Percentiles rank a stretch among this genome's conserved stretches.
Evolutionary conservation across 2,329 filamentous ascomycete species (phyloP).

Genomic region (Talaromyces sp.): DNA sequence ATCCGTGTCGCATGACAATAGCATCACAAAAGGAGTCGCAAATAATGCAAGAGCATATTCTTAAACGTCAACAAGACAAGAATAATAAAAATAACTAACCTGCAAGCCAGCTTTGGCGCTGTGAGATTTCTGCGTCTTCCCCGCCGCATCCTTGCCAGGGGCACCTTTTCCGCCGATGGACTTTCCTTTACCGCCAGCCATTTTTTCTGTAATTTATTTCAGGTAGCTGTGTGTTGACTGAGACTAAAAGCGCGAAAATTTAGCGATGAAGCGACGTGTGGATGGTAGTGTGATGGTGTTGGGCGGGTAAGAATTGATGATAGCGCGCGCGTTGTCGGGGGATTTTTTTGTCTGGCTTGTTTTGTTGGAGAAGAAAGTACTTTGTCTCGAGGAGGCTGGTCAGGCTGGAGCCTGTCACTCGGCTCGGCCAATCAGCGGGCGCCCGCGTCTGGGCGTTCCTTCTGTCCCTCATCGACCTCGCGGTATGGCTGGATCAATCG

Average conservation of each 20-base stretch:
- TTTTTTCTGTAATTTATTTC: conserved; percentile 36
- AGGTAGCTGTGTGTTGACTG: not conserved
- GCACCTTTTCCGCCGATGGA: conserved; percentile 86
- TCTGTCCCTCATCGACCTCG: not conserved
- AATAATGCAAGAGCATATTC: conserved; percentile 13
- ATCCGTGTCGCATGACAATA: conserved; percentile 7
- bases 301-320: conserved; percentile 3
- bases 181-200: conserved; percentile 92
- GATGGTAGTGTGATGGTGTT: conserved; percentile 7
- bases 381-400: conserved; percentile 2
- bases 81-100: conserved; percentile 49
- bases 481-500: not conserved
- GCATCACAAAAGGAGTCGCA: not conserved
- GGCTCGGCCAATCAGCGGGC: conserved; percentile 14
- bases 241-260: not conserved
- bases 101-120: conserved; percentile 92
- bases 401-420: not conserved
- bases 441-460: not conserved
- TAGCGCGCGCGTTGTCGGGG: conserved; percentile 11
- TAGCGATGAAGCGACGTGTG: not conserved
- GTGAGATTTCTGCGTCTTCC: conserved; percentile 90
- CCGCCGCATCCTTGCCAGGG: conserved; percentile 68
- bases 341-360: not conserved
- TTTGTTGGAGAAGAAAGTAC: conserved; percentile 6
- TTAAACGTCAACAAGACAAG: conserved; percentile 39